Conservation (phyloP, 139 green algal species). For the Chlorella sp. region DNA sequence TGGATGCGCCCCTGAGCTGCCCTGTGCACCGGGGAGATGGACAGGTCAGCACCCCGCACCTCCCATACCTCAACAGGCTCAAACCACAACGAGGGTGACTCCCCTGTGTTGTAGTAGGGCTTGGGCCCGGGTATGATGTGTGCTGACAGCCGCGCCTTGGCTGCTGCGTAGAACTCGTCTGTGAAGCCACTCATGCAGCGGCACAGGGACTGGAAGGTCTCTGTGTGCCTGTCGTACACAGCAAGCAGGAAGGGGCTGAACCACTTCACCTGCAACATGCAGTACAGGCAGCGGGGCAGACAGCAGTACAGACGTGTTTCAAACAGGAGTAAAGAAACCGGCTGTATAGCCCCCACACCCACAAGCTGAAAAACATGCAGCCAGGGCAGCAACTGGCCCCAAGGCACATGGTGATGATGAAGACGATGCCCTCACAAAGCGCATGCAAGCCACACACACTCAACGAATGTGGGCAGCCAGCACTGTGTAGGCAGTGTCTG, state of each 20-base stretch:
- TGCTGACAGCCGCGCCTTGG: constrained; percentile 40
- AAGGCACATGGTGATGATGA: no score
- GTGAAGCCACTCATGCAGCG: constrained; percentile 86
- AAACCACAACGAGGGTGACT: constrained; percentile 69
- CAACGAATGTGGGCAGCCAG: neutral
- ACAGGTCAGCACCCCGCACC: constrained; percentile 65
- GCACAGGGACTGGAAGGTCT: constrained; percentile 70
- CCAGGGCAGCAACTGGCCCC: no score
- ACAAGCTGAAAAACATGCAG: no score
- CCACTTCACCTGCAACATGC: constrained; percentile 50
- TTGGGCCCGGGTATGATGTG: constrained; percentile 32
- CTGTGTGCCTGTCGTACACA: constrained; percentile 60
- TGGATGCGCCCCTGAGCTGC: constrained; percentile 24
- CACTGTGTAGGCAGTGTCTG: neutral
- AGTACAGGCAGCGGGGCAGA: neutral
- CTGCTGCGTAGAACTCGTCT: constrained; percentile 76
- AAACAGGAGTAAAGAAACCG: no score
- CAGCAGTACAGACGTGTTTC: no score
- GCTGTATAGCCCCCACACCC: no score
- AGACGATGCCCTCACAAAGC: neutral
- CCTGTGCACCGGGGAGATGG: constrained; percentile 63
- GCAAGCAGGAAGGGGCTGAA: constrained; percentile 87
- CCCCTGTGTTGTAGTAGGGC: constrained; percentile 66
- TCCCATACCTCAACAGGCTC: constrained; percentile 48
- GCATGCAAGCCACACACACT: neutral